These are phyloP conservation scores for Nothophoma quercina DNA, from an alignment of 2,329 filamentous ascomycete species.

Conservation along the genomic window DNA sequence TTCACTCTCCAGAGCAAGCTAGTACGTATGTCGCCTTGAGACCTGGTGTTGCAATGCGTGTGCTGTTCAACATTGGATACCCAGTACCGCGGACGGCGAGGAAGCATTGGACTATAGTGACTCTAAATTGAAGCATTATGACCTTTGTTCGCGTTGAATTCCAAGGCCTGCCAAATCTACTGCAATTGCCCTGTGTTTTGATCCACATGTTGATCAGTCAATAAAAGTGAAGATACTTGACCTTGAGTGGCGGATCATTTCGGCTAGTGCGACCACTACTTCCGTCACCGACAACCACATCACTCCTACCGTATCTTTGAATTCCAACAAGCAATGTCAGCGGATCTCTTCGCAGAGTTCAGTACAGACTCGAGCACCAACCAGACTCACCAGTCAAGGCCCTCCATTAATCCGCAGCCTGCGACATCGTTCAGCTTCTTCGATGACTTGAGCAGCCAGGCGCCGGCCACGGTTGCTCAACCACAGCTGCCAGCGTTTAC, in stretches of 20 bases:
- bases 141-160: too few species aligned
- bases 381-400: constrained; percentile 22
- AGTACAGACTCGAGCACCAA: constrained; percentile 25
- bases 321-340: constrained; percentile 37
- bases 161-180: too few species aligned
- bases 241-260: constrained; percentile 9
- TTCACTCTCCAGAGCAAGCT: too few species aligned
- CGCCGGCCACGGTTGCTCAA: constrained; percentile 18
- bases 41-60: too few species aligned
- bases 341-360: constrained; percentile 48
- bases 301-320: constrained; percentile 14
- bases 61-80: too few species aligned
- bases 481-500: constrained; percentile 18
- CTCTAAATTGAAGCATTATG: too few species aligned
- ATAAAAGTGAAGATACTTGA: neutral
- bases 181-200: too few species aligned
- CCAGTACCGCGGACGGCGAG: too few species aligned
- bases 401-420: constrained; percentile 13
- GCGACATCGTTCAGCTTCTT: constrained; percentile 44
- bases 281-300: constrained; percentile 19
- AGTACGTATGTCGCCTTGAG: too few species aligned
- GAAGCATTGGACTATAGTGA: too few species aligned
- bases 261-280: constrained; percentile 28
- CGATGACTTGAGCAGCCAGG: constrained; percentile 37
- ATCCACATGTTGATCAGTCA: too few species aligned